Percentiles rank a stretch among this genome's conserved stretches.
These are phyloP conservation scores for Rosellinia necatrix DNA, from an alignment of 2,329 filamentous ascomycete species.

Conservation along the genomic window DNA sequence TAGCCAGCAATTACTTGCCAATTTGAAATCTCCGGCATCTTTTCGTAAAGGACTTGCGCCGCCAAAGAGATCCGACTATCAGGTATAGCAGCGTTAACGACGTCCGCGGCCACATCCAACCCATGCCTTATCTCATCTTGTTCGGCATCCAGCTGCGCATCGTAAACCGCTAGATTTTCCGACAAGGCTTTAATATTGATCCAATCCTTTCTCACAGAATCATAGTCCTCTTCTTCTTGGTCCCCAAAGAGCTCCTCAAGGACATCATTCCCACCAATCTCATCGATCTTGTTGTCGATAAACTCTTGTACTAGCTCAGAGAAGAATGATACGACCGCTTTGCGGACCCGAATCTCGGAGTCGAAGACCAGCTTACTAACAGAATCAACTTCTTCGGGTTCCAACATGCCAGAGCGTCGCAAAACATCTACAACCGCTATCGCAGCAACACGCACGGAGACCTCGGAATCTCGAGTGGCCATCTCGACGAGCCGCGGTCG, in stretches of 20 bases:
- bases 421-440: slow-evolving; percentile 83
- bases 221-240: slow-evolving; percentile 74
- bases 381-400: slow-evolving; percentile 87
- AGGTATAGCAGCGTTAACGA: slow-evolving; percentile 66
- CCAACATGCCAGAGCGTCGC: slow-evolving; percentile 81
- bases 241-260: slow-evolving; percentile 76
- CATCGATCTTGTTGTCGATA: slow-evolving; percentile 78
- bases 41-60: slow-evolving; percentile 82
- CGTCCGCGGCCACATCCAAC: slow-evolving; percentile 55
- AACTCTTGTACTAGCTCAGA: slow-evolving; percentile 83
- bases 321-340: slow-evolving; percentile 89
- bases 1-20: slow-evolving; percentile 93
- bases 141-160: slow-evolving; percentile 68
- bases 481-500: slow-evolving; percentile 88
- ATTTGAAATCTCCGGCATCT: slow-evolving; percentile 76
- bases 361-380: slow-evolving; percentile 91
- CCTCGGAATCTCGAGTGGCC: slow-evolving; percentile 82
- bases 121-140: slow-evolving; percentile 52
- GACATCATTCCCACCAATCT: slow-evolving; percentile 78
- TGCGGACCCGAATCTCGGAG: slow-evolving; percentile 79
- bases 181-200: slow-evolving; percentile 89
- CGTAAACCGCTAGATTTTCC: slow-evolving; percentile 81
- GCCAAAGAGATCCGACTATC: slow-evolving; percentile 87
- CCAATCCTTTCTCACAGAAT: slow-evolving; percentile 80
- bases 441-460: slow-evolving; percentile 76